These are phyloP conservation scores for Anaeromyces robustus DNA, from an alignment of 192 early-diverging fungal genomes.

Conservation along the genomic window DNA sequence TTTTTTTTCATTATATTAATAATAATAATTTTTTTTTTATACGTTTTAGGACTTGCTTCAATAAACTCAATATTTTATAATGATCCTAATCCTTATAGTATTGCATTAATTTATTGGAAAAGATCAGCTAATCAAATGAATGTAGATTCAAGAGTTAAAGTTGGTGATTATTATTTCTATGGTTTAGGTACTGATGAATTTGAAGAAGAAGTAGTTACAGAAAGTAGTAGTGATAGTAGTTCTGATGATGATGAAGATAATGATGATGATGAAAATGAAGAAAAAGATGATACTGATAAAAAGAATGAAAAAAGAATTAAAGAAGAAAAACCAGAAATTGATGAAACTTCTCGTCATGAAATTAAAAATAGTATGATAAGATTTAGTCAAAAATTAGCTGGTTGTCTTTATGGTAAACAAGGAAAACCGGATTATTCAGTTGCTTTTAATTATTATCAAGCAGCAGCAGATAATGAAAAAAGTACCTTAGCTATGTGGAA, in stretches of 20 bases:
- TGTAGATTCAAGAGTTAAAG: slow-evolving; percentile 73
- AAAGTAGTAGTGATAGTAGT: slow-evolving; percentile 1
- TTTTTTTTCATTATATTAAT: too few species aligned
- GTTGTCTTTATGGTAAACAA: slow-evolving; percentile 1
- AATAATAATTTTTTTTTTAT: too few species aligned
- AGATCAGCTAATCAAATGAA: slow-evolving; percentile 87
- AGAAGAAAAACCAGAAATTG: background rate
- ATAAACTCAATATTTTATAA: background rate
- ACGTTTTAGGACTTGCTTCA: background rate
- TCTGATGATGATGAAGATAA: slow-evolving; percentile 6
- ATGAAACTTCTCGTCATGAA: slow-evolving; percentile 2
- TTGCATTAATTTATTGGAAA: slow-evolving; percentile 80
- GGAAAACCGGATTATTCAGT: slow-evolving; percentile 36
- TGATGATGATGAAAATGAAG: background rate
- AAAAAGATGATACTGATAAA: background rate
- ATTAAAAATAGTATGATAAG: background rate
- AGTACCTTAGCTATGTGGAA: slow-evolving; percentile 89
- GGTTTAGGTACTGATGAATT: slow-evolving; percentile 46
- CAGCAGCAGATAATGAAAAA: slow-evolving; percentile 51
- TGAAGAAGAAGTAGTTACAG: background rate
- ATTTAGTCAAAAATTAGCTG: background rate
- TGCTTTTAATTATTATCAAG: slow-evolving; percentile 72
- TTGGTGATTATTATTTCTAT: slow-evolving; percentile 84
- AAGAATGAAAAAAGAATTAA: background rate
- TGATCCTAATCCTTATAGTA: slow-evolving; percentile 22